phyloP scores from a whole-genome alignment of 169 alveolate genomes.

The Plasmodium yoelii region DNA sequence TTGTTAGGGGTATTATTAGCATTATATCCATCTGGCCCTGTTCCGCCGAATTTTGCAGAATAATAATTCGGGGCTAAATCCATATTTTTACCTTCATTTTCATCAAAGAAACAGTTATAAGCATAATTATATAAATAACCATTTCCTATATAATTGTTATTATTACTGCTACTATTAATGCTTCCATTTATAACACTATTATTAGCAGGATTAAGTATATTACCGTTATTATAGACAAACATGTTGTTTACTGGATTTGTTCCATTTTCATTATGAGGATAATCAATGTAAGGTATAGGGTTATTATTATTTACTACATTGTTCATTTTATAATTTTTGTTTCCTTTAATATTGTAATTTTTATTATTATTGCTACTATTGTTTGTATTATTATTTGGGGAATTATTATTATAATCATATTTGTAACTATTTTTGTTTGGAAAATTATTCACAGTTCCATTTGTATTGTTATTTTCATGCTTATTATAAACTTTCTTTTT shows the following conservation, averaged over 20 bases:
- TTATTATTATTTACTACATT: constrained; percentile 1
- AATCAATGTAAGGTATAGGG: neutral
- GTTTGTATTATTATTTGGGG: no score
- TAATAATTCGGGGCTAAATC: constrained; percentile 35
- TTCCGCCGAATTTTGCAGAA: constrained; percentile 14
- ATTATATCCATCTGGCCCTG: constrained; percentile 4
- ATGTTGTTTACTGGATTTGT: constrained; percentile 36
- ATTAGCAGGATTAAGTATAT: neutral
- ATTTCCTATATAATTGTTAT: neutral
- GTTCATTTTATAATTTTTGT: constrained; percentile 6
- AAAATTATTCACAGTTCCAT: neutral
- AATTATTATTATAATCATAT: constrained; percentile 24
- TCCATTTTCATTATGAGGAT: neutral
- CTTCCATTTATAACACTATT: neutral
- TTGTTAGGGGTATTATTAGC: constrained; percentile 16
- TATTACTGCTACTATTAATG: neutral
- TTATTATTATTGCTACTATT: constrained; percentile 3
- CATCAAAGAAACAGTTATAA: constrained; percentile 50
- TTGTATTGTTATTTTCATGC: constrained; percentile 4
- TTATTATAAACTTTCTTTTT: constrained; percentile 39
- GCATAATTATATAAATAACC: constrained; percentile 30
- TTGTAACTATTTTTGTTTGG: constrained; percentile 12
- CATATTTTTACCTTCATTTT: constrained; percentile 36
- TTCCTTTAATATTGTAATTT: constrained; percentile 5
- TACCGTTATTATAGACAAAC: constrained; percentile 30